A percentile compares a stretch with the other conserved stretches of the same genome.
phyloP scores from a whole-genome alignment of 2,329 filamentous ascomycete species.

The Cryphonectria naterciae region DNA sequence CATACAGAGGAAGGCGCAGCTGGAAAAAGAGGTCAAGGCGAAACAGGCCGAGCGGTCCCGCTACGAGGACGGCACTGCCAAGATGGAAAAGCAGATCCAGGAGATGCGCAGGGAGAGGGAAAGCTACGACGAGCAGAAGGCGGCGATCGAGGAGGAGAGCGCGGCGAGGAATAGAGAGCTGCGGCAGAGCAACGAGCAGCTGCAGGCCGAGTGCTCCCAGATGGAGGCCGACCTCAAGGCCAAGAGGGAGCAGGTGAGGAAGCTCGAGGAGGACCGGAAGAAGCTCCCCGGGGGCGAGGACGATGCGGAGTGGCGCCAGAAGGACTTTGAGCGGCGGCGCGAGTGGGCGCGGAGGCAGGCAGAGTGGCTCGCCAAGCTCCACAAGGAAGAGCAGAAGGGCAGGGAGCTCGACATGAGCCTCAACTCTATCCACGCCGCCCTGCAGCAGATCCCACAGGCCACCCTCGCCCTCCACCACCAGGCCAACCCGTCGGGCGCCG shows the following conservation, averaged over 20 bases:
- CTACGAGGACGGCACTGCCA: constrained; percentile 69
- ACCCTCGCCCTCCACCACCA: constrained; percentile 48
- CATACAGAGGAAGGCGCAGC: constrained; percentile 77
- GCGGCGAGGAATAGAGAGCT: constrained; percentile 57
- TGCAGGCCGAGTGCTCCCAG: constrained; percentile 66
- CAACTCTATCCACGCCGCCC: constrained; percentile 51
- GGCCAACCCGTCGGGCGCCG: constrained; percentile 48
- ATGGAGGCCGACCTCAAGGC: constrained; percentile 76
- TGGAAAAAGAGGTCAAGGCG: constrained; percentile 72
- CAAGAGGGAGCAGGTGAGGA: constrained; percentile 72
- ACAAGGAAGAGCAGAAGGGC: constrained; percentile 51
- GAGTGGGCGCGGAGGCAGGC: constrained; percentile 60
- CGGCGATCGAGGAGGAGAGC: constrained; percentile 54
- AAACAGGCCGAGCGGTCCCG: constrained; percentile 71
- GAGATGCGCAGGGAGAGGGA: constrained; percentile 62
- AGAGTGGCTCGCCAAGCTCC: constrained; percentile 55
- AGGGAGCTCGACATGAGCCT: constrained; percentile 54
- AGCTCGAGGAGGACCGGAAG: constrained; percentile 72
- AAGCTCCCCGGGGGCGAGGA: constrained; percentile 64
- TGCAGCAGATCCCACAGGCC: constrained; percentile 42
- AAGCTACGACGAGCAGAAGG: constrained; percentile 58
- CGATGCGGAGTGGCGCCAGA: constrained; percentile 59
- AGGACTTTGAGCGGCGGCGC: constrained; percentile 55
- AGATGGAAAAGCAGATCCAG: constrained; percentile 67
- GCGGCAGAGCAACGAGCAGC: constrained; percentile 57